Evolutionary conservation across 2,329 filamentous ascomycete genomes (phyloP), one percentile per base, ranked within the genome.

Genomic region (Trichophyton benhamiae): DNA sequence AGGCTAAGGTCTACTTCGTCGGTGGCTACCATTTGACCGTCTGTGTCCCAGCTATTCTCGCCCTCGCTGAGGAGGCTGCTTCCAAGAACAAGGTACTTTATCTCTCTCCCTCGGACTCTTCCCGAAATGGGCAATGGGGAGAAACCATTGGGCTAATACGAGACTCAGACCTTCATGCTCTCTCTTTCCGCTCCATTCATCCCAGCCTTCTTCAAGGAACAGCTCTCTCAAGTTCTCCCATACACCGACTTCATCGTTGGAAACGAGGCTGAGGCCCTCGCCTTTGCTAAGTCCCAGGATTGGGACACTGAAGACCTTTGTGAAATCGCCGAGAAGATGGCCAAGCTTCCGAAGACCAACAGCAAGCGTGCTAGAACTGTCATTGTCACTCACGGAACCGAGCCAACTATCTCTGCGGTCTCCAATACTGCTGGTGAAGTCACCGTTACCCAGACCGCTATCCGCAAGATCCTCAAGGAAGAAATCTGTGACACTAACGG

Each of bases 11-110:
- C 70, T 96, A 87, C 82, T 99, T 96, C 72, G 86, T 99, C 65
- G 94, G 94, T 71, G 94, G 94, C 53, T 99, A 91, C 81, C 94
- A 99, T 81, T 84, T 99, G 80, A 99, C 94, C 48, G 94, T 99
- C 72, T 96, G 87, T 77, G 90, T 92, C 52, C 86, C 88, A 22
- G 92, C 94, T 67, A 91, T 96, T 72, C 80, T 91, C 81, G 89
- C 91, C 66, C 83, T 99, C 57, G 92, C 87, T 67, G 87, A 95
- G 64, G 88, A 97, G 78, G 92, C 94, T 62, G 91, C 90, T 44
- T 79, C 82, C 66, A 85, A 89, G 76, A 87, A 97, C 83, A 99
- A 99, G 85, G 81, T 83, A 69, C 60, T 38, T 38, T 38, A 38
- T 71, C 25, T 15, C 15, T 44, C 11, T 17, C 20, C 2, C 7